Evolutionary conservation across 2,329 filamentous ascomycete genomes (phyloP).

Genomic region (Verticillium alfalfae): DNA sequence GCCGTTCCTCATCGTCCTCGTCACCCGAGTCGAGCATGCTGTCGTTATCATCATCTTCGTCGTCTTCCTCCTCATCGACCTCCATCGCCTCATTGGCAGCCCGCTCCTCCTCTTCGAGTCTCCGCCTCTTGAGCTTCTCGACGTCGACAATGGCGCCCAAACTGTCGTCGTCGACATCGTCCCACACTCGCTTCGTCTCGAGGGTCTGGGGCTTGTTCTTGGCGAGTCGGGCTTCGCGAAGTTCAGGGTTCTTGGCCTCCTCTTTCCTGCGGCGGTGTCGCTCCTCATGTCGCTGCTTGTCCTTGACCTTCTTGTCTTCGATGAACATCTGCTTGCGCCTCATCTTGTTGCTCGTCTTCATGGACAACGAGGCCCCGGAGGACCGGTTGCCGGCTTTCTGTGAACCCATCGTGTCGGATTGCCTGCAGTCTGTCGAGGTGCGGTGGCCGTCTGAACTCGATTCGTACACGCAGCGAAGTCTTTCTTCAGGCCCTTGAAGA

Average conservation of each 20-base stretch:
- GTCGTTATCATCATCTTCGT: conserved; percentile 53
- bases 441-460: background rate
- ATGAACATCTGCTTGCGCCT: conserved; percentile 74
- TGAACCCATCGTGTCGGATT: conserved; percentile 9
- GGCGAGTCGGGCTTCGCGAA: conserved; percentile 67
- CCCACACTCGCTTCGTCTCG: conserved; percentile 87
- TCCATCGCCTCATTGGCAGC: conserved; percentile 35
- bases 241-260: conserved; percentile 74
- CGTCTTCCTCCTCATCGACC: conserved; percentile 36
- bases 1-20: conserved; percentile 45
- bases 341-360: conserved; percentile 67
- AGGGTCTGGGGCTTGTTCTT: conserved; percentile 77
- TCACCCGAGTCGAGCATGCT: conserved; percentile 73
- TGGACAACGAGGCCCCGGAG: conserved; percentile 25
- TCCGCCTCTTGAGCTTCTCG: conserved; percentile 52
- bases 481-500: background rate
- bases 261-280: conserved; percentile 76
- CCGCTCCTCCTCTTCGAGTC: conserved; percentile 48
- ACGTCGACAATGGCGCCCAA: conserved; percentile 52
- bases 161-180: conserved; percentile 61
- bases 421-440: background rate
- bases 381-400: conserved; percentile 10
- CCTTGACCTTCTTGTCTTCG: conserved; percentile 70
- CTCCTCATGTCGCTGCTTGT: conserved; percentile 68
- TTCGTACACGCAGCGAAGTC: background rate